phyloP scores from a whole-genome alignment of 306 rosid species.

The Cucumis cinereus region DNA sequence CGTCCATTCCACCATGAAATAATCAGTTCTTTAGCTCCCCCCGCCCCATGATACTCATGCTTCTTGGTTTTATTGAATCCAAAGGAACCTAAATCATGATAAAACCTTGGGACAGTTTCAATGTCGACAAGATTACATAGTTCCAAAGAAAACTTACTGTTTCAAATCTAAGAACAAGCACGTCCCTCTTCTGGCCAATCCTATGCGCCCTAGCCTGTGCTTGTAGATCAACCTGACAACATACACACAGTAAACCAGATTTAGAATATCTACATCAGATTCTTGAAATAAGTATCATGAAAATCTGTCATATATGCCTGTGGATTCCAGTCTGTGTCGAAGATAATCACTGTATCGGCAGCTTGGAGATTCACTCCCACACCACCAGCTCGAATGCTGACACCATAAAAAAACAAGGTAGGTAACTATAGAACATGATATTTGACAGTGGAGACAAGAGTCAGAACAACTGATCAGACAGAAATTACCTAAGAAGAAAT shows the following conservation, averaged over 20 bases:
- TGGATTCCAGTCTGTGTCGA: slow-evolving; percentile 99
- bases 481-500: slow-evolving; percentile 73
- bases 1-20: not conserved
- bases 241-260: slow-evolving; percentile 18
- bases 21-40: not conserved
- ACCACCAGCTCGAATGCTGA: slow-evolving; percentile 98
- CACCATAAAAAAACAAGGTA: not conserved
- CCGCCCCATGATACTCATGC: not conserved
- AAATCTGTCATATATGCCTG: slow-evolving; percentile 42
- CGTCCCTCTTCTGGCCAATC: slow-evolving; percentile 98
- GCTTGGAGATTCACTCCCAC: slow-evolving; percentile 99
- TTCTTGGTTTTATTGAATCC: not conserved
- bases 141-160: slow-evolving; percentile 45
- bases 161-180: slow-evolving; percentile 97
- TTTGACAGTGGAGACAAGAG: not conserved
- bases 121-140: not conserved
- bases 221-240: slow-evolving; percentile 89
- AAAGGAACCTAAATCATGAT: not conserved
- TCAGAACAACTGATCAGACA: not conserved
- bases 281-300: slow-evolving; percentile 7
- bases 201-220: slow-evolving; percentile 99
- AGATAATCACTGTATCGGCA: slow-evolving; percentile 95
- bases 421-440: not conserved
- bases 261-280: not conserved
- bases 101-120: not conserved